Percentiles rank a stretch among this genome's conserved stretches.
Conservation (phyloP, 2,329 filamentous ascomycete genomes). For the Pseudogymnoascus pannorum region DNA sequence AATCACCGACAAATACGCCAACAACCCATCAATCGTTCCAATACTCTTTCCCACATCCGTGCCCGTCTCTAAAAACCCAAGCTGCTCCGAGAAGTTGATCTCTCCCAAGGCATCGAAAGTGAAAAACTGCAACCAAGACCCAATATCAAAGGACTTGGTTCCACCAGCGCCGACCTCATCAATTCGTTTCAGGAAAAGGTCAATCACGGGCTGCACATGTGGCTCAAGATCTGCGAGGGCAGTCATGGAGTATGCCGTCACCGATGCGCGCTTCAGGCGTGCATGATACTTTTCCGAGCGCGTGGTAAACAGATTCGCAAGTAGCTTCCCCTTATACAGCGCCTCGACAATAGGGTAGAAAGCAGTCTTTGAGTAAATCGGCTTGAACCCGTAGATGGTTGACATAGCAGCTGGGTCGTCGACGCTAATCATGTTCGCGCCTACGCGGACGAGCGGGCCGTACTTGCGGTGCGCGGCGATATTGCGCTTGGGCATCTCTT, state of each 20-base stretch:
- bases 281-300: constrained; percentile 1
- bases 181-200: constrained; percentile 29
- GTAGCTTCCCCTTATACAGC: constrained; percentile 15
- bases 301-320: constrained; percentile 7
- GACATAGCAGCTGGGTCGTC: constrained; percentile 32
- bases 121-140: constrained; percentile 36
- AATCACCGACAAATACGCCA: not conserved
- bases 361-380: constrained; percentile 26
- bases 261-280: constrained; percentile 12
- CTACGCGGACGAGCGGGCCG: constrained; percentile 37
- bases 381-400: constrained; percentile 33
- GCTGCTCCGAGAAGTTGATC: constrained; percentile 33
- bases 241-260: constrained; percentile 38
- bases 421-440: constrained; percentile 39
- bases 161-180: constrained; percentile 20
- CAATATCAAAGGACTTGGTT: constrained; percentile 30
- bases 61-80: constrained; percentile 38
- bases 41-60: constrained; percentile 33
- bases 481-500: constrained; percentile 29
- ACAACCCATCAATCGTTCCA: not conserved
- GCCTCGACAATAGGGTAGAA: constrained; percentile 22
- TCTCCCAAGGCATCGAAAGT: constrained; percentile 42
- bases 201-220: constrained; percentile 37
- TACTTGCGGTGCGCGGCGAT: constrained; percentile 34
- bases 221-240: constrained; percentile 38